Conservation (phyloP, 805 yeast genomes). For the Hanseniaspora hatyaiensis region DNA sequence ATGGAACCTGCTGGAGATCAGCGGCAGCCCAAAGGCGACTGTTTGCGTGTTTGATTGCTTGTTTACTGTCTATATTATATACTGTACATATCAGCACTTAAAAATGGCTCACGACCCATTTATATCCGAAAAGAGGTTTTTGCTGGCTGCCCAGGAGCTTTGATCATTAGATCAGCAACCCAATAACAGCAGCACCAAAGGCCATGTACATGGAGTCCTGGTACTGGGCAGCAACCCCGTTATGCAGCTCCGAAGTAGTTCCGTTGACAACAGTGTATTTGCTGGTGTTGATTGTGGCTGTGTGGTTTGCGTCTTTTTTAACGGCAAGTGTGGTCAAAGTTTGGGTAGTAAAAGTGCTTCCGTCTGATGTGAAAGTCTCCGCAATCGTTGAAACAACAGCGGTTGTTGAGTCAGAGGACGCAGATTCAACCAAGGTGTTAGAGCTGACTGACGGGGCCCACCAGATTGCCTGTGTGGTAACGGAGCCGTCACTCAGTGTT, state of each 20-base stretch:
- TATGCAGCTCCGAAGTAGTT: constrained; percentile 4
- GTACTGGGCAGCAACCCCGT: neutral
- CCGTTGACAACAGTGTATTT: constrained; percentile 9
- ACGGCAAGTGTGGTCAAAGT: constrained; percentile 11
- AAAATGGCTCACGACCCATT: no score
- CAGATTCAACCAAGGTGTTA: neutral
- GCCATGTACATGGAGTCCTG: constrained; percentile 1
- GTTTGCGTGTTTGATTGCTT: no score
- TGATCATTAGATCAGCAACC: constrained; percentile 3
- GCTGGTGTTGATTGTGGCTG: neutral
- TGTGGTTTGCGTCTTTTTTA: constrained; percentile 7
- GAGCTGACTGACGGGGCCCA: constrained; percentile 7
- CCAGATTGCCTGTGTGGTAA: constrained; percentile 15
- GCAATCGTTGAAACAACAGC: neutral
- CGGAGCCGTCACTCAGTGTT: constrained; percentile 14
- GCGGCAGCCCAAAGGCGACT: no score
- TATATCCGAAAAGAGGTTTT: no score
- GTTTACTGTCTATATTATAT: no score
- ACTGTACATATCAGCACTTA: no score
- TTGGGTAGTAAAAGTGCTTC: constrained; percentile 8
- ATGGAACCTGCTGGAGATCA: no score
- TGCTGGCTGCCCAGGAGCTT: no score
- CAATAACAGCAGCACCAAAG: constrained; percentile 11
- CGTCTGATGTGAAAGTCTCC: constrained; percentile 11
- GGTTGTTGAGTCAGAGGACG: neutral